phyloP scores from a whole-genome alignment of 768 basidiomycete species.

The Pleurotus ostreatus region DNA sequence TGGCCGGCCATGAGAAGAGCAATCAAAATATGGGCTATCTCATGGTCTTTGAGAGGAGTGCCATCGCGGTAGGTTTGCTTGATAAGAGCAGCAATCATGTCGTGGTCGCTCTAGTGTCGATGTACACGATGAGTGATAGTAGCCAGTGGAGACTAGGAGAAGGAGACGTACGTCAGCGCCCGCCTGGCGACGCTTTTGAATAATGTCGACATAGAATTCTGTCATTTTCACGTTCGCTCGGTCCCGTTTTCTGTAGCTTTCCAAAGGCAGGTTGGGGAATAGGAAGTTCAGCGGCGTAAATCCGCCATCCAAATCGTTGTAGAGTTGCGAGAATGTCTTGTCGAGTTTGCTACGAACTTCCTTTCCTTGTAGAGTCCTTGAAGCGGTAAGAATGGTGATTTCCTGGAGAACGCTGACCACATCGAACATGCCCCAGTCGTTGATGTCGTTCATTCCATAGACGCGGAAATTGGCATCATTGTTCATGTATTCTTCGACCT shows the following conservation, averaged over 20 bases:
- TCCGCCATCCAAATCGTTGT: conserved; percentile 89
- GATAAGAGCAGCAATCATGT: conserved; percentile 90
- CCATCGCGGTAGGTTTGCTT: conserved; percentile 85
- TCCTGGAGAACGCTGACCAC: conserved; percentile 71
- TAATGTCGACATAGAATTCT: conserved; percentile 87
- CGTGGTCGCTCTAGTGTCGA: conserved; percentile 55
- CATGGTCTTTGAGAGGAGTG: conserved; percentile 71
- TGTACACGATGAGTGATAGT: conserved; percentile 3
- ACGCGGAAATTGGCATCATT: conserved; percentile 59
- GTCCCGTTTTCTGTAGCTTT: conserved; percentile 87
- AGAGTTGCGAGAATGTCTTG: conserved; percentile 80
- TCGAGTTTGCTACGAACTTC: conserved; percentile 80
- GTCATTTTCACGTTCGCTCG: conserved; percentile 90
- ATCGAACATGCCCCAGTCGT: conserved; percentile 79
- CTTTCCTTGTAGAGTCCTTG: conserved; percentile 87
- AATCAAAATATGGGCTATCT: conserved; percentile 98
- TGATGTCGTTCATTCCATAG: conserved; percentile 61
- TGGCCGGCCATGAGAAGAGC: conserved; percentile 99
- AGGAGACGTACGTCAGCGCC: conserved; percentile 32
- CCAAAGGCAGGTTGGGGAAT: conserved; percentile 89
- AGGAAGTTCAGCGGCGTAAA: conserved; percentile 96
- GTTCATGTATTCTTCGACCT: conserved; percentile 67
- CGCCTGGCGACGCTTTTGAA: conserved; percentile 63
- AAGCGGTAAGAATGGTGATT: conserved; percentile 93
- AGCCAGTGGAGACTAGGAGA: neutral